Base-by-base conservation (phyloP, 225 moss, liverwort and hornwort species). In the Polytrichum formosum region DNA sequence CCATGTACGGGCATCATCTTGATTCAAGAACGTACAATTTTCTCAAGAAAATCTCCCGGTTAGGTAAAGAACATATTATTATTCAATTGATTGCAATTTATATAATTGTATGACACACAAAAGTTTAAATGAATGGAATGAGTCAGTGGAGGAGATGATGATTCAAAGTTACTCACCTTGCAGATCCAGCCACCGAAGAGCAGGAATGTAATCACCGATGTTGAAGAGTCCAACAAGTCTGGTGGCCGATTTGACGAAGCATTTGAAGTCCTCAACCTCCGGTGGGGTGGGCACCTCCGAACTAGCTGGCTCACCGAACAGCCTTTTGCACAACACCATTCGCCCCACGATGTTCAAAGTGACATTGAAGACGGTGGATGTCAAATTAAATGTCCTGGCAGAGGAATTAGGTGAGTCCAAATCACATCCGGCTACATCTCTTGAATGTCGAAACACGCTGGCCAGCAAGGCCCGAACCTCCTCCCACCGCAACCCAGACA, bases 161-260 rank as follows among this genome's bases (percentile, higher is more conserved):
- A 46, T 46, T 46, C 46, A 4, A 46, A 46, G 46, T 16, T 46
- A 78, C 74, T 75, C 79, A 76, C 92, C 92, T 79, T 92, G 91
- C 62, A 88, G 31, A 59, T 92, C 95, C 54, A 92, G 75, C 88
- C 90, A 85, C 8, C 88, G 84, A n/a, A 91, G 80, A 0, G 88
- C 80, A 2, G 92, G 84, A 20, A 95, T 88, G 73, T 81, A 90
- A 64, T 95, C 95, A 4, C 92, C 88, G 5, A 90, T 79, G 37
- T 95, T 92, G 80, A 95, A 92, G 68, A 78, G 80, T 58, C 92
- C 95, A n/a, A 85, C 88, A 18, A 92, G 66, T 74, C 70, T 81
- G 19, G 88, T 89, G 4, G 88, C 80, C 6, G 78, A 65, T 65
- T 90, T 85, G 22, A 95, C 86, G 7, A 88, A 84, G 64, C 58